Conservation (phyloP, 2,329 filamentous ascomycete species). For the Lecanosticta acicola region DNA sequence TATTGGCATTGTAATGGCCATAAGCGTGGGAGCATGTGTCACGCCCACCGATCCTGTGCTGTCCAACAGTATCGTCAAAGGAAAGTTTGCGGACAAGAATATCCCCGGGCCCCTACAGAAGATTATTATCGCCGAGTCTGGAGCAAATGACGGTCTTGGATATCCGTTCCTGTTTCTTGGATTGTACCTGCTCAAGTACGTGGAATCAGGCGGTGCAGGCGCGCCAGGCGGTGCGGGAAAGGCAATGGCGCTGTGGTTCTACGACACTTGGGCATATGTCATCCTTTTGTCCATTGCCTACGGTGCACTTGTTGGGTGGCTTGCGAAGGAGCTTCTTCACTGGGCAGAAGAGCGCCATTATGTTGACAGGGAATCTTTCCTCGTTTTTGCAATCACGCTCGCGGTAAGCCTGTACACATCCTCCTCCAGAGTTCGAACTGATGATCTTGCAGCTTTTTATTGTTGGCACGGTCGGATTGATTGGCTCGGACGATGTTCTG, state of each 20-base stretch:
- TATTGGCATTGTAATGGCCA: slow-evolving; percentile 67
- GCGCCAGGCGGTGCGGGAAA: slow-evolving; percentile 55
- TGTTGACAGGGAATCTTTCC: slow-evolving; percentile 80
- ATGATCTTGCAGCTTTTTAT: slow-evolving; percentile 61
- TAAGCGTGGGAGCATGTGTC: slow-evolving; percentile 79
- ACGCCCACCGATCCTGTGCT: slow-evolving; percentile 86
- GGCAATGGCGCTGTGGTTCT: slow-evolving; percentile 77
- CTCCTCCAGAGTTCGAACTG: slow-evolving; percentile 4
- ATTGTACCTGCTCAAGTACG: slow-evolving; percentile 75
- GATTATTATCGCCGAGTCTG: slow-evolving; percentile 63
- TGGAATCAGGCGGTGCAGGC: slow-evolving; percentile 52
- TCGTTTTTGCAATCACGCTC: slow-evolving; percentile 78
- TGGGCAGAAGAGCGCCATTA: slow-evolving; percentile 77
- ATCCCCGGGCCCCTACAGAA: slow-evolving; percentile 75
- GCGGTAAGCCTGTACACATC: slow-evolving; percentile 48
- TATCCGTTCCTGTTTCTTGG: slow-evolving; percentile 86
- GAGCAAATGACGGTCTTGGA: slow-evolving; percentile 81
- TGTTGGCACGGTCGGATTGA: slow-evolving; percentile 76
- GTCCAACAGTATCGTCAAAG: slow-evolving; percentile 86
- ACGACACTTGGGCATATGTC: slow-evolving; percentile 77
- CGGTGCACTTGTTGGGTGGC: slow-evolving; percentile 69
- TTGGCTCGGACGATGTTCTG: slow-evolving; percentile 83
- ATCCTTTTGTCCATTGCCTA: slow-evolving; percentile 75
- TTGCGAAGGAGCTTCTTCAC: slow-evolving; percentile 75
- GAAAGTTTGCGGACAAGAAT: slow-evolving; percentile 87